Conservation (phyloP, 306 rosid species). For the Quercus wislizeni region DNA sequence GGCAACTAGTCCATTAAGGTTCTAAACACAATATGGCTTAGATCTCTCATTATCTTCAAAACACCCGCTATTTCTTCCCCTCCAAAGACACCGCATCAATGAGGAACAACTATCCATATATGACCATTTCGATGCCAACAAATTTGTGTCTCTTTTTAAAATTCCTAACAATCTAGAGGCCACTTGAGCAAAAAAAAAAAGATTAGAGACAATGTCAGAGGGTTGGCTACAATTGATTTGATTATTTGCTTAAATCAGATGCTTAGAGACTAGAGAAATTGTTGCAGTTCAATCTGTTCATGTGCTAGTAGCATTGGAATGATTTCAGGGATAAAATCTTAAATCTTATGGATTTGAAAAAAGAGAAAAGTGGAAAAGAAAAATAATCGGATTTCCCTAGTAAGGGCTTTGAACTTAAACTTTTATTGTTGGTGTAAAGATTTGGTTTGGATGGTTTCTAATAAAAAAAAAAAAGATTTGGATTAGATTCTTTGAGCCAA, state of each 20-base stretch:
- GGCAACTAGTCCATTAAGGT: too few species aligned
- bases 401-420: background rate
- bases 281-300: background rate
- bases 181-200: background rate
- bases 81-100: too few species aligned
- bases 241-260: background rate
- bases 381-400: background rate
- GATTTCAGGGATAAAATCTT: background rate
- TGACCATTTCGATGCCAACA: too few species aligned
- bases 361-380: too few species aligned
- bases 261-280: background rate
- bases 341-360: background rate
- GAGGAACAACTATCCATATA: too few species aligned
- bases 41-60: too few species aligned
- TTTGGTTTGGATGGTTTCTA: too few species aligned
- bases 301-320: background rate
- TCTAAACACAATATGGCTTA: too few species aligned
- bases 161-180: background rate
- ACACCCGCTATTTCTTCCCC: too few species aligned
- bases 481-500: background rate
- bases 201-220: background rate
- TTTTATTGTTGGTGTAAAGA: background rate
- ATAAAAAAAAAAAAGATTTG: background rate
- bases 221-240: background rate
- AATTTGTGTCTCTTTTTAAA: background rate